Evolutionary conservation across 768 basidiomycete genomes (phyloP).

Genomic region (Leucosporidium creatinivorum): DNA sequence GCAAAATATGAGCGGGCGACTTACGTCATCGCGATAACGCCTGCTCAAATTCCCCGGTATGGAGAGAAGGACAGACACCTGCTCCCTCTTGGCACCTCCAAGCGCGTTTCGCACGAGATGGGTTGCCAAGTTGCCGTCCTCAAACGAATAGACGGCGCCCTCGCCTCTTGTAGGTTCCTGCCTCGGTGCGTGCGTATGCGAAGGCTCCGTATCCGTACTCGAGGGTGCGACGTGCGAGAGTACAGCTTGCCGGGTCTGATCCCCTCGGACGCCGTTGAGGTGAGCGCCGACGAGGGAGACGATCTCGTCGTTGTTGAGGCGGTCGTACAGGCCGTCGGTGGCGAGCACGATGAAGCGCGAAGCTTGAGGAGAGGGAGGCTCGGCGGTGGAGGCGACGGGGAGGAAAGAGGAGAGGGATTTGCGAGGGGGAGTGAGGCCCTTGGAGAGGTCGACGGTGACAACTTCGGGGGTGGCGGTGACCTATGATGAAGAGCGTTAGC

Average conservation of each 20-base stretch:
- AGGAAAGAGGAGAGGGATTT: slow-evolving; percentile 35
- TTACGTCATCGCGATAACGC: slow-evolving; percentile 76
- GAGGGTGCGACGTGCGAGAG: slow-evolving; percentile 40
- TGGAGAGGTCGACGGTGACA: slow-evolving; percentile 54
- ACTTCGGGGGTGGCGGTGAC: slow-evolving; percentile 62
- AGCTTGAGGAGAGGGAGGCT: slow-evolving; percentile 28
- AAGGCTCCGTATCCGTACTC: background rate
- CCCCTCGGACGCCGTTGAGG: slow-evolving; percentile 55
- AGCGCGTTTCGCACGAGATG: slow-evolving; percentile 82
- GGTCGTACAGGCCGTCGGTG: slow-evolving; percentile 73
- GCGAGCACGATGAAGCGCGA: slow-evolving; percentile 79
- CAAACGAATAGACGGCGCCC: slow-evolving; percentile 47
- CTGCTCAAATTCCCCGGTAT: slow-evolving; percentile 77
- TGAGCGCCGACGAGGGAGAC: slow-evolving; percentile 79
- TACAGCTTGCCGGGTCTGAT: slow-evolving; percentile 33
- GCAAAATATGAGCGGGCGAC: slow-evolving; percentile 45
- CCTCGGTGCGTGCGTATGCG: slow-evolving; percentile 49
- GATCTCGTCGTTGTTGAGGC: slow-evolving; percentile 66
- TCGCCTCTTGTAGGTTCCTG: slow-evolving; percentile 41
- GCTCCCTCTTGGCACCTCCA: slow-evolving; percentile 62
- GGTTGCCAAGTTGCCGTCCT: slow-evolving; percentile 66
- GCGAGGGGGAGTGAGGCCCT: slow-evolving; percentile 20
- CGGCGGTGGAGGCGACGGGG: slow-evolving; percentile 15
- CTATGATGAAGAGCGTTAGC: background rate
- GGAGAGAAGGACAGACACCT: slow-evolving; percentile 59